phyloP scores from a whole-genome alignment of 2,329 filamentous ascomycete genomes.

The Fusarium sp. region DNA sequence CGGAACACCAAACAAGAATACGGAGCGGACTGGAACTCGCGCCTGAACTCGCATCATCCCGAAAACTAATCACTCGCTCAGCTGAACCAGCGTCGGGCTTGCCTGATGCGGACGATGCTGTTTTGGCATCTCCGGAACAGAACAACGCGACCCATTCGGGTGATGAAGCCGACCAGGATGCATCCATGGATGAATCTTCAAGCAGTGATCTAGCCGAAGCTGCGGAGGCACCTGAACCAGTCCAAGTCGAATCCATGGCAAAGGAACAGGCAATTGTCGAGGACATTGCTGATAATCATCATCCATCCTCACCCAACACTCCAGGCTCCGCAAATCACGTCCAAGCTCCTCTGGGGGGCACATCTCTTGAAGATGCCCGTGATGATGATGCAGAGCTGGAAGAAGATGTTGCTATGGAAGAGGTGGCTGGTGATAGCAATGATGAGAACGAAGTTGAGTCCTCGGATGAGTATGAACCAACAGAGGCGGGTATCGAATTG shows the following conservation, averaged over 20 bases:
- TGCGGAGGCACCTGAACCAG: not conserved
- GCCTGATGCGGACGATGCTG: not conserved
- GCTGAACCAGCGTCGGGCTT: conserved; percentile 9
- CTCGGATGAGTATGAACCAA: conserved; percentile 68
- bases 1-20: not conserved
- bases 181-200: conserved; percentile 13
- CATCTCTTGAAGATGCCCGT: not conserved
- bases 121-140: not conserved
- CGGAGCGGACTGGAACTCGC: not conserved
- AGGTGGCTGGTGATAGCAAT: conserved; percentile 29
- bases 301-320: not conserved
- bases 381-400: conserved; percentile 18
- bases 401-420: conserved; percentile 40
- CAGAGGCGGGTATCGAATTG: conserved; percentile 51
- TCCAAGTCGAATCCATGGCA: not conserved
- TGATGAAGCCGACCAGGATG: conserved; percentile 15
- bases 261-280: not conserved
- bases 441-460: conserved; percentile 42
- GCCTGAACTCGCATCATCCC: not conserved
- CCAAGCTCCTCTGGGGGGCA: not conserved
- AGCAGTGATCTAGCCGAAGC: not conserved
- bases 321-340: not conserved
- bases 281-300: not conserved
- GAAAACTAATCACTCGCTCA: conserved; percentile 27
- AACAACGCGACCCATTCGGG: not conserved